phyloP scores from a whole-genome alignment of 768 basidiomycete genomes.

The Russula sp. region DNA sequence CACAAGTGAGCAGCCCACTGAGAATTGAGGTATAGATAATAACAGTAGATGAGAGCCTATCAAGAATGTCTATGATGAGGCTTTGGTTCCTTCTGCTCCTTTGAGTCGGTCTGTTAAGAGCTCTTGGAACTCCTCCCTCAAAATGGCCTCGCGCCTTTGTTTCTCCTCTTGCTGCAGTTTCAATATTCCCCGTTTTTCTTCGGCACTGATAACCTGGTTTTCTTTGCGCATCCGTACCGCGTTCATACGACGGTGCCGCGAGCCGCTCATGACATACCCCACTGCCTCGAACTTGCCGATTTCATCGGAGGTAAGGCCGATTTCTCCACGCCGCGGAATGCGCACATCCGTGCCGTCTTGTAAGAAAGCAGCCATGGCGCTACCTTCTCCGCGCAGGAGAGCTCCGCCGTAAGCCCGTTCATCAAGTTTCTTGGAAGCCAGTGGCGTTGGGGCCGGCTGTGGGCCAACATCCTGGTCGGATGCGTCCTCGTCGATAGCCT shows the following conservation, averaged over 20 bases:
- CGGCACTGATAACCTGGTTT: slow-evolving; percentile 98
- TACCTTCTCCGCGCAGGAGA: slow-evolving; percentile 89
- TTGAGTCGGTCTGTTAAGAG: slow-evolving; percentile 73
- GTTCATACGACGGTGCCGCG: slow-evolving; percentile 93
- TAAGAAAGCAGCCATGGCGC: slow-evolving; percentile 96
- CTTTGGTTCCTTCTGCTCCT: slow-evolving; percentile 30
- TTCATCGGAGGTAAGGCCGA: slow-evolving; percentile 81
- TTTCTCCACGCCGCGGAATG: slow-evolving; percentile 98
- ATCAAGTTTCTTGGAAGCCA: slow-evolving; percentile 45
- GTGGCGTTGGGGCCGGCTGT: slow-evolving; percentile 45
- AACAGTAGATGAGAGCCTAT: neutral
- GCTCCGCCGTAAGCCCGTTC: slow-evolving; percentile 87
- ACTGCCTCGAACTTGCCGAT: slow-evolving; percentile 83
- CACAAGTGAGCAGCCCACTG: neutral
- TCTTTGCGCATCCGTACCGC: slow-evolving; percentile 98
- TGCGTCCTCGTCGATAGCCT: neutral
- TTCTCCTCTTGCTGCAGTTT: slow-evolving; percentile 94
- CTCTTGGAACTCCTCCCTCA: slow-evolving; percentile 86
- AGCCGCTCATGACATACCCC: slow-evolving; percentile 98
- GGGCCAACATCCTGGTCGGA: slow-evolving; percentile 69
- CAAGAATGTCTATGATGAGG: slow-evolving; percentile 9
- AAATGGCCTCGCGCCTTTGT: slow-evolving; percentile 80
- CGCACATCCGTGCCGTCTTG: slow-evolving; percentile 72
- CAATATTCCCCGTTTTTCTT: slow-evolving; percentile 94
- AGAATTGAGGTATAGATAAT: neutral